A percentile compares a stretch with the other conserved stretches of the same genome.
Evolutionary conservation across 169 alveolate species (phyloP).

Genomic region (Amoebophrya sp.): DNA sequence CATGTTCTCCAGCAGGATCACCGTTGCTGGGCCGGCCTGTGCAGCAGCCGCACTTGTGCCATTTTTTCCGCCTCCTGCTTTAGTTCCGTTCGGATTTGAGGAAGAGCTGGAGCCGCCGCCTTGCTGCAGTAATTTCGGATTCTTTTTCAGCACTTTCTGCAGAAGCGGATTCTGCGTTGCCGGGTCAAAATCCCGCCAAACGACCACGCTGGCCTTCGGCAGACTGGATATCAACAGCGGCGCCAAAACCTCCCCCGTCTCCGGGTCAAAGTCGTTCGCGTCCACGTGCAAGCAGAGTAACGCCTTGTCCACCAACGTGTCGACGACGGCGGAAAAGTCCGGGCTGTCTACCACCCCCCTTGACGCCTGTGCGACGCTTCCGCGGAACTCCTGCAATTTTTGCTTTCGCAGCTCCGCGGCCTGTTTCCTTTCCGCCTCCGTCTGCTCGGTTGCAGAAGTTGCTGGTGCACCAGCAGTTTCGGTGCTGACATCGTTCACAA

Average conservation of each 20-base stretch:
- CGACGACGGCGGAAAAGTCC: neutral
- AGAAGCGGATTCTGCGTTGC: neutral
- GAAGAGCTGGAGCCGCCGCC: neutral
- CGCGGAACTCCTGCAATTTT: neutral
- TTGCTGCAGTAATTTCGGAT: neutral
- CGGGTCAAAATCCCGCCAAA: neutral
- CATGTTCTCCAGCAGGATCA: constrained; percentile 15
- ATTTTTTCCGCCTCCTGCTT: neutral
- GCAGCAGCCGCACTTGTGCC: too few species aligned
- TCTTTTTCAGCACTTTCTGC: neutral
- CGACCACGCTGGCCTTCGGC: neutral
- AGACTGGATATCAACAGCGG: neutral
- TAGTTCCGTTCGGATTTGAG: neutral
- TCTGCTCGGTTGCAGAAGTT: too few species aligned
- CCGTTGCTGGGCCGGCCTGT: neutral
- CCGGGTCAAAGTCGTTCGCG: constrained; percentile 10
- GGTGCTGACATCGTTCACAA: neutral
- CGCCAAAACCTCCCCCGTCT: neutral
- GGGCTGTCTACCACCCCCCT: neutral
- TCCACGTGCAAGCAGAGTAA: neutral
- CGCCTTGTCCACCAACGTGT: neutral
- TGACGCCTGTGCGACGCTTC: neutral
- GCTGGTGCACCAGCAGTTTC: neutral
- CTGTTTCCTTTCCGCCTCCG: neutral
- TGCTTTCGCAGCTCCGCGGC: neutral